phyloP scores from a whole-genome alignment of 2,329 filamentous ascomycete species.

The Colletotrichum shisoi region DNA sequence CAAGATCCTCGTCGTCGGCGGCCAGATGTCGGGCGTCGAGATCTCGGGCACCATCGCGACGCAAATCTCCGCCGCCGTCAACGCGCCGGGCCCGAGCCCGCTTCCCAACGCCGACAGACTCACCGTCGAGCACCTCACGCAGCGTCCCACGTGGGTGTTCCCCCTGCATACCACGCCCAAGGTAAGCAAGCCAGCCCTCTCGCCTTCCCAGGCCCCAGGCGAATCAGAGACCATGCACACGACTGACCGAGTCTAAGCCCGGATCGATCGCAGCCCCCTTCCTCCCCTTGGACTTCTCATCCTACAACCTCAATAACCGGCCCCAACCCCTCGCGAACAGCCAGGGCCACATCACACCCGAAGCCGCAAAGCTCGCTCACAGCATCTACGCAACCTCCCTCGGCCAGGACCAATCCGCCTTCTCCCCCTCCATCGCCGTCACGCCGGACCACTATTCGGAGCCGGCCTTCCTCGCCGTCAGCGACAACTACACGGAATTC shows the following conservation, averaged over 20 bases:
- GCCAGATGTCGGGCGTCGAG: slow-evolving; percentile 84
- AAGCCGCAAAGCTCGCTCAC: slow-evolving; percentile 64
- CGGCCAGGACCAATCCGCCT: slow-evolving; percentile 63
- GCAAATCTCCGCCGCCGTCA: slow-evolving; percentile 70
- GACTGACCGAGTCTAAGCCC: slow-evolving; percentile 51
- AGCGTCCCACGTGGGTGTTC: slow-evolving; percentile 76
- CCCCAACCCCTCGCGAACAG: slow-evolving; percentile 66
- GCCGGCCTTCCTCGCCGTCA: slow-evolving; percentile 73
- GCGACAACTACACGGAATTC: slow-evolving; percentile 76
- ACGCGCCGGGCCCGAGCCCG: slow-evolving; percentile 57
- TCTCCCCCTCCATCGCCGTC: slow-evolving; percentile 52
- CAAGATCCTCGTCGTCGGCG: slow-evolving; percentile 77
- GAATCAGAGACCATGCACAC: not conserved
- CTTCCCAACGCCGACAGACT: slow-evolving; percentile 59
- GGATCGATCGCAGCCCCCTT: slow-evolving; percentile 64
- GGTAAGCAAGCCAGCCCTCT: slow-evolving; percentile 46
- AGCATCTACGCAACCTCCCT: slow-evolving; percentile 57
- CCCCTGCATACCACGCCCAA: slow-evolving; percentile 65
- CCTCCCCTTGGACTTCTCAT: slow-evolving; percentile 74
- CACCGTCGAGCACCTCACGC: slow-evolving; percentile 72
- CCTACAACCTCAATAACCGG: slow-evolving; percentile 73
- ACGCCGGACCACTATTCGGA: slow-evolving; percentile 52
- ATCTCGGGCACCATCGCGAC: slow-evolving; percentile 75
- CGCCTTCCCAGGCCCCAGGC: not conserved
- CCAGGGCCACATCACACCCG: slow-evolving; percentile 69